Evolutionary conservation across 345 rosid species (phyloP), one percentile per base, ranked within the genome.

Genomic region (Acer saccharum): DNA sequence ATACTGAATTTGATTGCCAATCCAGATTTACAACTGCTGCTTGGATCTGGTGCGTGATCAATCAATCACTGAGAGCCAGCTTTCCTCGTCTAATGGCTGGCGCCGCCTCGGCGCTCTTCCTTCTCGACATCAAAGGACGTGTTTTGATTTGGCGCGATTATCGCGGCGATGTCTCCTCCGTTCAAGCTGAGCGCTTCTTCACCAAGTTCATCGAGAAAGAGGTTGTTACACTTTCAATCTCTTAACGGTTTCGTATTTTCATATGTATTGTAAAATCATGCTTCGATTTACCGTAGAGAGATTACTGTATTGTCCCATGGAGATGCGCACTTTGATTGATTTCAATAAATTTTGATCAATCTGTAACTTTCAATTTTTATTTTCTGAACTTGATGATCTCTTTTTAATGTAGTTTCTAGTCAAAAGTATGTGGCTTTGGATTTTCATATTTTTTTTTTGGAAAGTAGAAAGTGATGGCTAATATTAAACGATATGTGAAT

Each of bases 131-230:
- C 74, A 92, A 92, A 60, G 96, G 96, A 2, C 92, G 92, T 48
- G 92, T 92, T 62, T 83, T 92, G 20, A 88, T 92, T 21, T 92
- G 97, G 97, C 94, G 97, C n/a, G 97, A 92, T 79, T 92, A 92
- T 75, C 93, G 97, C 52, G 97, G 97, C 44, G 94, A 92, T 61
- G 97, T 92, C 72, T 83, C 97, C 35, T 83, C 92, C 73, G 74
- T 86, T 66, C 93, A 92, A 77, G 97, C 94, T 46, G 97, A 92
- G 78, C 94, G 93, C 73, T 92, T 92, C 91, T 90, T 92, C 89
- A 86, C 94, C 83, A 92, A 90, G 81, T 87, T 90, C 80, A 88
- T 90, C 83, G 97, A 92, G 85, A 92, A 89, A 87, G 93, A 92
- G 94, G 97, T 89, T 10, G 41, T 64, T 57, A 48, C 23, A 29